Evolutionary conservation across 352 stramenopile species (phyloP), one percentile per base, ranked within the genome.

Genomic region (Plasmopara halstedii): DNA sequence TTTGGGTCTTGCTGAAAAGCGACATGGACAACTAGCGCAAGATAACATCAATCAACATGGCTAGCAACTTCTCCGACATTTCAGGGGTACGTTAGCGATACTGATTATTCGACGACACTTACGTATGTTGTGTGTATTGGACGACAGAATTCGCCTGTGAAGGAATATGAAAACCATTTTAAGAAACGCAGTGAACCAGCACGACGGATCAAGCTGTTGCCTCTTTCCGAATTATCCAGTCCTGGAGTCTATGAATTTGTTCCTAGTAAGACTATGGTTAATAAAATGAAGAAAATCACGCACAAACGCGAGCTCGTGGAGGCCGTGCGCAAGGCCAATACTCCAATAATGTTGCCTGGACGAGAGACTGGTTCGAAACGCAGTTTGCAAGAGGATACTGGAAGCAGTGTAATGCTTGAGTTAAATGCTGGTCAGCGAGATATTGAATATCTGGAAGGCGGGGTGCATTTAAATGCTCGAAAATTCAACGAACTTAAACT

Each of bases 401-500:
- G 41, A n/a, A 42, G 38, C 21, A 61, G 35, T 14, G 31, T 55
- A 33, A 39, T 43, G 18, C 64, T 62, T 0, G 70, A 82, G 35
- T 62, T 46, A 1, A 61, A 83, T 13, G 72, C 69, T 0, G 67
- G 59, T 13, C 51, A 66, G 7, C 67, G 68, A 45, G 80, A 92
- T 46, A 67, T 89, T 18, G 72, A 85, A 37, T 65, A 23, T 23
- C 43, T 92, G 13, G 75, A 87, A 50, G 78, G 88, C 46, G 71
- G 78, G 15, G 77, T 92, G 10, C 68, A 86, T 31, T 31, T 61
- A 1, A 88, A 85, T 31, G 80, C 71, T 0, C 58, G 78, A 22
- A 88, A 87, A 58, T 92, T 80, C 51, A 92, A 92, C 29, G 80
- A 92, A 27, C 65, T 81, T 32, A 86, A 85, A 50, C 71, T 84